Percentiles rank a stretch among this genome's conserved stretches.
These are phyloP conservation scores for Carex pumila DNA, from an alignment of 176 grass and related monocot genomes.

Conservation along the genomic window DNA sequence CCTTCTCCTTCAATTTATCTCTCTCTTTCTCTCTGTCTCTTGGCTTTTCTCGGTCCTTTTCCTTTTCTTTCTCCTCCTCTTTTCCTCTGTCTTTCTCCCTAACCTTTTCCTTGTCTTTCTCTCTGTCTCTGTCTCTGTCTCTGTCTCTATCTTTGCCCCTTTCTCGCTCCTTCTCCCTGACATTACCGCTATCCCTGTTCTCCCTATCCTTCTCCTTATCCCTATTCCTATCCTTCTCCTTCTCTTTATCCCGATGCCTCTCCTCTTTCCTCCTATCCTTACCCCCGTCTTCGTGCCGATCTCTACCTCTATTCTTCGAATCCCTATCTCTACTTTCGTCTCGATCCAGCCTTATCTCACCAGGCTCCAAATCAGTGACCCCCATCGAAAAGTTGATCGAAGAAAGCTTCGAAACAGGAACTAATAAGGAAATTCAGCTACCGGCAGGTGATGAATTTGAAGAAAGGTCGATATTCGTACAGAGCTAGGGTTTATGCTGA, in stretches of 20 bases:
- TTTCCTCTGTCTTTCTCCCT: constrained; percentile 20
- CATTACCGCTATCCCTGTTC: constrained; percentile 26
- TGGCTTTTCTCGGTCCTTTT: constrained; percentile 34
- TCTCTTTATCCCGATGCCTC: constrained; percentile 35
- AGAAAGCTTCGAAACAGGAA: not conserved
- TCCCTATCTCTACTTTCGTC: constrained; percentile 36
- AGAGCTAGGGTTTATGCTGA: not conserved
- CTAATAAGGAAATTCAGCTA: not conserved
- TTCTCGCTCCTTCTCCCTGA: constrained; percentile 26
- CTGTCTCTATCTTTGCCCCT: constrained; percentile 32
- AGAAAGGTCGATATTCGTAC: not conserved
- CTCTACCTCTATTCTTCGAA: constrained; percentile 50
- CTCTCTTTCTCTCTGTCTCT: constrained; percentile 5
- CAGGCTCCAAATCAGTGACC: constrained; percentile 26
- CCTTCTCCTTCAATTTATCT: constrained; percentile 19
- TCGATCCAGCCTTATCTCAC: constrained; percentile 40
- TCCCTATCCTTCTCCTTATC: constrained; percentile 37
- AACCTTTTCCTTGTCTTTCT: constrained; percentile 21
- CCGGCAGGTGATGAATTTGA: not conserved
- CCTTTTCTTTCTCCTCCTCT: constrained; percentile 36
- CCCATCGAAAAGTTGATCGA: constrained; percentile 26
- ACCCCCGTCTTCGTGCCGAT: constrained; percentile 29
- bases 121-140: constrained; percentile 40
- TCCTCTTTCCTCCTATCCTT: constrained; percentile 44
- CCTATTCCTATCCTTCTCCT: constrained; percentile 16